Evolutionary conservation across 2,329 filamentous ascomycete species (phyloP).

Genomic region (Colletotrichum ledebouriae): DNA sequence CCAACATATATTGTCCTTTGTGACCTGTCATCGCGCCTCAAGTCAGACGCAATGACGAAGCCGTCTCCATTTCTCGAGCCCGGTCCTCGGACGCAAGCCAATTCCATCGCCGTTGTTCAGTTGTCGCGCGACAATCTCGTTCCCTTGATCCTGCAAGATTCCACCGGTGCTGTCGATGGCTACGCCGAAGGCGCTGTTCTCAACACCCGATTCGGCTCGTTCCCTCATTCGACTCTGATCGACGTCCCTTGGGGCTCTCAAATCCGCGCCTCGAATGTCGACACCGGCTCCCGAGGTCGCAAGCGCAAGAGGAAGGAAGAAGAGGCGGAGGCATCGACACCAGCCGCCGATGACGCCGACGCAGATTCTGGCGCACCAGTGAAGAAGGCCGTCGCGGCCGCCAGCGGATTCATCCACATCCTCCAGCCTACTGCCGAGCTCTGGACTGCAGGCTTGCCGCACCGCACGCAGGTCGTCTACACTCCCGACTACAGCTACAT

Average conservation of each 20-base stretch:
- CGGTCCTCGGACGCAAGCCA: slow-evolving; percentile 70
- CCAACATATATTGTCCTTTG: not conserved
- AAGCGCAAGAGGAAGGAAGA: slow-evolving; percentile 69
- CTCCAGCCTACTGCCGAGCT: slow-evolving; percentile 84
- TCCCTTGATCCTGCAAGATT: slow-evolving; percentile 77
- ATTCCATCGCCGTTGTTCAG: slow-evolving; percentile 85
- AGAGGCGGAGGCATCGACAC: slow-evolving; percentile 49
- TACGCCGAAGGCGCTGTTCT: slow-evolving; percentile 83
- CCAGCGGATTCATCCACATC: slow-evolving; percentile 82
- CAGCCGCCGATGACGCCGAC: slow-evolving; percentile 51
- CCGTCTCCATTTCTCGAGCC: slow-evolving; percentile 85
- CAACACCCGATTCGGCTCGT: slow-evolving; percentile 95
- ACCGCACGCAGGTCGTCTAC: slow-evolving; percentile 89
- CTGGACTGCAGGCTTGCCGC: slow-evolving; percentile 84
- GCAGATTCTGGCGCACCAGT: slow-evolving; percentile 50
- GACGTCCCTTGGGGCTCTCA: slow-evolving; percentile 91
- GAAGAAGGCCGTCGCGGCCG: slow-evolving; percentile 66
- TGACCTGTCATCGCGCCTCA: not conserved
- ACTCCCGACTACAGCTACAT: slow-evolving; percentile 90
- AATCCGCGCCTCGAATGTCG: slow-evolving; percentile 88
- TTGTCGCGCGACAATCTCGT: slow-evolving; percentile 88
- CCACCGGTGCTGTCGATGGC: slow-evolving; percentile 74
- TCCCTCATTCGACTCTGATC: slow-evolving; percentile 83
- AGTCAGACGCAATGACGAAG: slow-evolving; percentile 50
- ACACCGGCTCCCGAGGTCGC: slow-evolving; percentile 89